Evolutionary conservation across 2,329 filamentous ascomycete species (phyloP).

Genomic region (Epichloe hybrida): DNA sequence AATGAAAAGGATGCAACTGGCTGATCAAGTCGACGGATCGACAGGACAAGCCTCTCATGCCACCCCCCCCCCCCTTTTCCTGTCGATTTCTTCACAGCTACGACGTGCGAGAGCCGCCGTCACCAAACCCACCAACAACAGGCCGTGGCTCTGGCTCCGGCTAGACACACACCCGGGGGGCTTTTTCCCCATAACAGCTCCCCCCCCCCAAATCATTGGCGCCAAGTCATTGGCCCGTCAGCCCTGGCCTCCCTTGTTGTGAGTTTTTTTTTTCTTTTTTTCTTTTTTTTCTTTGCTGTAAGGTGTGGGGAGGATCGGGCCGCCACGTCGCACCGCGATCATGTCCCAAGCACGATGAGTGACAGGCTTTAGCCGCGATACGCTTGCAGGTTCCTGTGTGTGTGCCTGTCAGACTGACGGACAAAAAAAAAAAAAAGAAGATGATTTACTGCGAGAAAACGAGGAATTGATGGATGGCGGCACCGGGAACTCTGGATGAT

Average conservation of each 20-base stretch:
- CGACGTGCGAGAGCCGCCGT: no score
- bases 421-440: neutral
- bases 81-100: no score
- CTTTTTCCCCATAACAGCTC: no score
- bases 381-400: neutral
- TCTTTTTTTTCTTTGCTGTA: neutral
- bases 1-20: no score
- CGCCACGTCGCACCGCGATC: constrained; percentile 6
- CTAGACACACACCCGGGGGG: no score
- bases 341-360: neutral
- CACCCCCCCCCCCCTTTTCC: no score
- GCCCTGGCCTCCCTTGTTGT: neutral
- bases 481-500: neutral
- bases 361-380: constrained; percentile 4
- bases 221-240: no score
- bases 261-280: neutral
- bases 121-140: no score
- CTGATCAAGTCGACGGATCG: no score
- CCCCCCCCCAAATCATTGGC: no score
- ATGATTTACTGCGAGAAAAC: neutral
- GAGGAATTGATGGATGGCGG: neutral
- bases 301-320: constrained; percentile 5
- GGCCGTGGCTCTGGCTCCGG: no score
- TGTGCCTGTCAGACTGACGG: neutral
- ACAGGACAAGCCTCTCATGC: no score